Percentiles rank a stretch among this genome's conserved stretches.
phyloP scores from a whole-genome alignment of 768 basidiomycete genomes.

The Trametes maxima region DNA sequence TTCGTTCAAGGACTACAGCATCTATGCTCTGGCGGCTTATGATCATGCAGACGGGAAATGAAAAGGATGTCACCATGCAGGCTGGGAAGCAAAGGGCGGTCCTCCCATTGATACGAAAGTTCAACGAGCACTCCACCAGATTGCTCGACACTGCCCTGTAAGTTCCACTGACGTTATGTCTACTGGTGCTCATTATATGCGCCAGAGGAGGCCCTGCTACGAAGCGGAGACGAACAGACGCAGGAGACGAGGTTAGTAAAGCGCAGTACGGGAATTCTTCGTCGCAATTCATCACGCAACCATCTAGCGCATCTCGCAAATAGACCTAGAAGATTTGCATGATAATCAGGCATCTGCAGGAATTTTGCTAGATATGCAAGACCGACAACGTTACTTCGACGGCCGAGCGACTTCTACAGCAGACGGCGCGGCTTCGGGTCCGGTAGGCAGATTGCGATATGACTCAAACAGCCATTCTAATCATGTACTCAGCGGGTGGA shows the following conservation, averaged over 20 bases:
- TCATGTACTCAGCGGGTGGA: constrained; percentile 45
- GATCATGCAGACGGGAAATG: constrained; percentile 73
- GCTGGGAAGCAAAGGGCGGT: constrained; percentile 87
- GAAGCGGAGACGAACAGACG: constrained; percentile 61
- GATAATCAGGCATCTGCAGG: constrained; percentile 65
- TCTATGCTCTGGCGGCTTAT: neutral
- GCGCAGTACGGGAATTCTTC: neutral
- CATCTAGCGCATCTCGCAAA: constrained; percentile 50
- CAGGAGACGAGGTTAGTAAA: constrained; percentile 41
- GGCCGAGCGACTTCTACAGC: constrained; percentile 41
- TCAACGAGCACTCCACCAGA: constrained; percentile 96
- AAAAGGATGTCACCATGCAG: constrained; percentile 93
- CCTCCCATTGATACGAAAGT: constrained; percentile 91
- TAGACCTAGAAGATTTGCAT: constrained; percentile 86
- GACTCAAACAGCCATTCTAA: neutral
- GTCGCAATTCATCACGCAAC: neutral
- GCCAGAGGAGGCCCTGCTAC: constrained; percentile 56
- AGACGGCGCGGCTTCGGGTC: constrained; percentile 21
- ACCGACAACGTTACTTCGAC: constrained; percentile 82
- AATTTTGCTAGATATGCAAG: constrained; percentile 85
- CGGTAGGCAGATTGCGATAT: constrained; percentile 23
- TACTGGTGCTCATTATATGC: constrained; percentile 25
- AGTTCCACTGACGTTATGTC: too few species aligned
- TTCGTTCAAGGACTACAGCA: constrained; percentile 32
- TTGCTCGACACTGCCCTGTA: constrained; percentile 81